phyloP scores from a whole-genome alignment of 169 alveolate species.

The Eimeria sp. region DNA sequence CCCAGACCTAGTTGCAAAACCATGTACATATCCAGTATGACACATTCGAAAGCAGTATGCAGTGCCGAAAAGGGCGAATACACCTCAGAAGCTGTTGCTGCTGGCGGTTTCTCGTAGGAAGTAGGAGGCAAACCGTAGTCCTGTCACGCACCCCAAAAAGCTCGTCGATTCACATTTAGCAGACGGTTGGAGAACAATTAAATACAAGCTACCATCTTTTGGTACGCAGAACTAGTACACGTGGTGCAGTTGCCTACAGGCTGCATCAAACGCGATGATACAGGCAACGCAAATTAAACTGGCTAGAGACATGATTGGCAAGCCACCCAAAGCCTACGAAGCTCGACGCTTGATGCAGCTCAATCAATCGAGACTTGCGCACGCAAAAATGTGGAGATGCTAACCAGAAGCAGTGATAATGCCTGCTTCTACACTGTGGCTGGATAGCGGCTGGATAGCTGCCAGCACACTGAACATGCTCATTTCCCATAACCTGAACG shows the following conservation, averaged over 20 bases:
- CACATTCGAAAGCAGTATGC: too few species aligned
- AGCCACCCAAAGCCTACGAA: not conserved
- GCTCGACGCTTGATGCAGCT: not conserved
- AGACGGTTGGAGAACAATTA: too few species aligned
- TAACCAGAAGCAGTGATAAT: not conserved
- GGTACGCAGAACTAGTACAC: not conserved
- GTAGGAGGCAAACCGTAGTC: too few species aligned
- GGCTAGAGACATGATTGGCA: not conserved
- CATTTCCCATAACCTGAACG: not conserved
- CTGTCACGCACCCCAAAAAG: not conserved
- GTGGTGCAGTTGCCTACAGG: not conserved
- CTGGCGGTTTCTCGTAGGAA: too few species aligned
- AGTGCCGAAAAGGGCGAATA: too few species aligned
- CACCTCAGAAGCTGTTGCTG: too few species aligned
- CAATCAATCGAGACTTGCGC: not conserved
- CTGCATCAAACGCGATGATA: not conserved
- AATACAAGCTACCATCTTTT: not conserved
- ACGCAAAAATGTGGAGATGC: not conserved
- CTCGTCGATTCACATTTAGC: not conserved
- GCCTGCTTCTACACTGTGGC: not conserved
- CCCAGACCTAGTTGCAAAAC: too few species aligned
- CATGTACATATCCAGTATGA: too few species aligned
- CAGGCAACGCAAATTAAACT: not conserved
- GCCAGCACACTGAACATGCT: not conserved
- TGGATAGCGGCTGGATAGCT: slow-evolving; percentile 3